Evolutionary conservation across 2,329 filamentous ascomycete species (phyloP).

Genomic region (Pseudogymnoascus sp.): DNA sequence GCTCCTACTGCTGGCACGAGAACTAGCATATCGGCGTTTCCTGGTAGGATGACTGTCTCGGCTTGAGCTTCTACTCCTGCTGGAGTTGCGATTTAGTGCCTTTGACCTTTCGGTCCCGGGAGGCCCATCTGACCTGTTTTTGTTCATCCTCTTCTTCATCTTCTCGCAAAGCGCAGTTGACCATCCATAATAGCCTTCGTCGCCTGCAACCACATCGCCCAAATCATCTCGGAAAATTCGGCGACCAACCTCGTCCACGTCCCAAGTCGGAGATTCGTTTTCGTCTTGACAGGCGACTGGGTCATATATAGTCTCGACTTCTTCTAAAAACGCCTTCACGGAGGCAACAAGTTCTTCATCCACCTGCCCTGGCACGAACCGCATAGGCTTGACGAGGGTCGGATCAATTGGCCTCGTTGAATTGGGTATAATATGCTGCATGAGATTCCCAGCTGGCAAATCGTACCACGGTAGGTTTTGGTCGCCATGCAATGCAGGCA

Average conservation of each 20-base stretch:
- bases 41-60: constrained; percentile 15
- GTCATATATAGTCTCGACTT: constrained; percentile 62
- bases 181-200: constrained; percentile 84
- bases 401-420: constrained; percentile 68
- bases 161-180: constrained; percentile 71
- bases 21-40: constrained; percentile 16
- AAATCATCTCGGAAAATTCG: constrained; percentile 53
- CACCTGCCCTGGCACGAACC: constrained; percentile 61
- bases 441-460: constrained; percentile 71
- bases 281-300: constrained; percentile 38
- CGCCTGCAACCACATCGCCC: constrained; percentile 46
- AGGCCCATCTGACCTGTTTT: constrained; percentile 13
- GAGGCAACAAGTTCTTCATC: constrained; percentile 57
- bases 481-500: constrained; percentile 75
- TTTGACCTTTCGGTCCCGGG: constrained; percentile 9
- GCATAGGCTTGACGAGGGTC: constrained; percentile 61
- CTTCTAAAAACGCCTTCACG: constrained; percentile 62
- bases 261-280: constrained; percentile 44
- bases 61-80: constrained; percentile 20
- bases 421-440: constrained; percentile 71
- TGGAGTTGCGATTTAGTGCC: constrained; percentile 16
- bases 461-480: constrained; percentile 68
- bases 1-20: constrained; percentile 1
- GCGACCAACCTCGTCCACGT: constrained; percentile 72
- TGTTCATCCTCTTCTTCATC: constrained; percentile 56